Percentiles rank a stretch among this genome's conserved stretches.
These are phyloP conservation scores for Acer negundo DNA, from an alignment of 345 rosid species.

Conservation along the genomic window DNA sequence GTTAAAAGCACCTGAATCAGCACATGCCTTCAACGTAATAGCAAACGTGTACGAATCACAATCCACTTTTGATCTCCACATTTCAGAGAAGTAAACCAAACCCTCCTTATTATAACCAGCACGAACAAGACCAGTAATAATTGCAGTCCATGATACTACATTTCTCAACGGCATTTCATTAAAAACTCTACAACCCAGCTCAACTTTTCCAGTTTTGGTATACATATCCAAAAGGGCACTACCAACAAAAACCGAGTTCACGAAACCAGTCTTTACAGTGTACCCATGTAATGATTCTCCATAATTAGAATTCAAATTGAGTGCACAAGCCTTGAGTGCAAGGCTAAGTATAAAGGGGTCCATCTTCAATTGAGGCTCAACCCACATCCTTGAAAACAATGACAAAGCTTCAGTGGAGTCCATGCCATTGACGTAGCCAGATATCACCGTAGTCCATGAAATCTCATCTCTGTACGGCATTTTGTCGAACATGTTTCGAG, in stretches of 20 bases:
- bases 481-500: constrained; percentile 72
- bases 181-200: constrained; percentile 57
- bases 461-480: constrained; percentile 66
- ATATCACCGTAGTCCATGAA: constrained; percentile 77
- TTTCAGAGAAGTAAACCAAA: constrained; percentile 59
- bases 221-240: constrained; percentile 78
- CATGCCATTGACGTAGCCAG: constrained; percentile 59
- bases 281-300: constrained; percentile 76
- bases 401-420: constrained; percentile 55
- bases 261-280: constrained; percentile 52
- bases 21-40: constrained; percentile 78
- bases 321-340: constrained; percentile 75
- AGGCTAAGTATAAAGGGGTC: constrained; percentile 73
- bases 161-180: constrained; percentile 65
- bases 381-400: constrained; percentile 66
- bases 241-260: constrained; percentile 69
- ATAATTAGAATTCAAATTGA: constrained; percentile 36
- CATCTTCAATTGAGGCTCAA: constrained; percentile 45
- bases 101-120: constrained; percentile 55
- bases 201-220: constrained; percentile 49
- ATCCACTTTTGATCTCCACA: constrained; percentile 52
- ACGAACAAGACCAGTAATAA: constrained; percentile 76
- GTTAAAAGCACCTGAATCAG: constrained; percentile 54
- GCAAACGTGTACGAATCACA: constrained; percentile 64
- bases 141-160: constrained; percentile 82